phyloP scores from a whole-genome alignment of 2,329 filamentous ascomycete genomes.

The Sarocladium kiliense region DNA sequence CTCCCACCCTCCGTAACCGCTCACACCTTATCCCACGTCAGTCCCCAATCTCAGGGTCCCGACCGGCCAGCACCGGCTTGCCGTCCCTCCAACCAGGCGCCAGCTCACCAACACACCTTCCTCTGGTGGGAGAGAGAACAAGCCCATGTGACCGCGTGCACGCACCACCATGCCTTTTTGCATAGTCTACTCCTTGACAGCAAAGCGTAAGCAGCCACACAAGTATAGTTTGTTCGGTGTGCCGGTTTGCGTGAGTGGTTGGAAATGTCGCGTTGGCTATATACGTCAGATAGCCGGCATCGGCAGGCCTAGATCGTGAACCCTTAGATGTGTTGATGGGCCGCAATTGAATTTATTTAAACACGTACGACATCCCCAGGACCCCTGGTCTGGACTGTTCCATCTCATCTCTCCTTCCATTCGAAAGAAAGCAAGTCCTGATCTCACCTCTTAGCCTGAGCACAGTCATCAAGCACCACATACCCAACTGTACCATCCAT shows the following conservation, averaged over 20 bases:
- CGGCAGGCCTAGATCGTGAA: neutral
- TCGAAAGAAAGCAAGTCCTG: too few relatives aligned
- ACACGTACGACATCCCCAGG: too few relatives aligned
- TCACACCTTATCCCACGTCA: neutral
- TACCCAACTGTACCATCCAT: too few relatives aligned
- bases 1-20: neutral
- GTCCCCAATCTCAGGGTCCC: too few relatives aligned
- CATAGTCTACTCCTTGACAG: neutral
- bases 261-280: neutral
- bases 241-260: neutral
- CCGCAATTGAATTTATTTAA: too few relatives aligned
- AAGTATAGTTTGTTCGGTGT: neutral
- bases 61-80: neutral
- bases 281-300: conserved; percentile 1
- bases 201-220: neutral
- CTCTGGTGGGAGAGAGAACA: neutral
- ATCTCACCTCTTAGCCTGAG: too few relatives aligned
- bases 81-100: neutral
- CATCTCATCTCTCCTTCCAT: neutral
- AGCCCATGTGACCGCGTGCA: neutral
- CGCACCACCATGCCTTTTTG: neutral
- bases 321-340: neutral
- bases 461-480: too few relatives aligned
- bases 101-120: neutral
- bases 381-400: neutral